phyloP scores from a whole-genome alignment of 2,329 filamentous ascomycete species.

The Dothistroma septosporum region DNA sequence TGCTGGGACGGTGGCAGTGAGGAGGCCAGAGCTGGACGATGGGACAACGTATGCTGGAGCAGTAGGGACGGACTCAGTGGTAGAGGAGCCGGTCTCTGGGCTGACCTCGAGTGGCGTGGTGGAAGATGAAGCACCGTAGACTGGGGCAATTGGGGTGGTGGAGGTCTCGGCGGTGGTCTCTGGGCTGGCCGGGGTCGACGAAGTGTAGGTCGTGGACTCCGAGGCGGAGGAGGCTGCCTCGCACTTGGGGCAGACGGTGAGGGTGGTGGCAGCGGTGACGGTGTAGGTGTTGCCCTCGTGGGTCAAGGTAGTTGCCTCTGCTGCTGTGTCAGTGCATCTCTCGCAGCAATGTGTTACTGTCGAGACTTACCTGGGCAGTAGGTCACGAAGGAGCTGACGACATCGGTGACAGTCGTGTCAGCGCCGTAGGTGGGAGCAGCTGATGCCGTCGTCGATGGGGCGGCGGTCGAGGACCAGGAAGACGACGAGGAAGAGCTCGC shows the following conservation, averaged over 20 bases:
- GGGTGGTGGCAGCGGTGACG: slow-evolving; percentile 24
- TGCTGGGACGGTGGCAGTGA: slow-evolving; percentile 3
- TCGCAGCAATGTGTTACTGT: no score
- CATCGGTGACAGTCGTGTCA: slow-evolving; percentile 19
- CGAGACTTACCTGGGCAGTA: slow-evolving; percentile 18
- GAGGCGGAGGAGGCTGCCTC: background rate
- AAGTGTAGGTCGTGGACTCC: background rate
- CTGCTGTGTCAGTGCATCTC: no score
- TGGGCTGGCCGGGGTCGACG: background rate
- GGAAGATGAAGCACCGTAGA: slow-evolving; percentile 9
- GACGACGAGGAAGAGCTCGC: background rate
- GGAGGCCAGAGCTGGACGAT: slow-evolving; percentile 1
- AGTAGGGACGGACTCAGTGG: background rate
- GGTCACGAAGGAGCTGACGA: slow-evolving; percentile 24
- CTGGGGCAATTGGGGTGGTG: slow-evolving; percentile 6
- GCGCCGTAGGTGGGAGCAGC: slow-evolving; percentile 20
- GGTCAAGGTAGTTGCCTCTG: slow-evolving; percentile 25
- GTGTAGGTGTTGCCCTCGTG: slow-evolving; percentile 28
- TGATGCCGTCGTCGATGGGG: background rate
- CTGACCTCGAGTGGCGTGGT: background rate
- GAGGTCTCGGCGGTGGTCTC: slow-evolving; percentile 2
- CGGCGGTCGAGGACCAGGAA: background rate
- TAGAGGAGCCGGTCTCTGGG: background rate
- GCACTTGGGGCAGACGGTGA: slow-evolving; percentile 25
- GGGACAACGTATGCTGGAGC: background rate